These are phyloP conservation scores for Tilletia indica DNA, from an alignment of 1,284 basidiomycete genomes.

Conservation along the genomic window DNA sequence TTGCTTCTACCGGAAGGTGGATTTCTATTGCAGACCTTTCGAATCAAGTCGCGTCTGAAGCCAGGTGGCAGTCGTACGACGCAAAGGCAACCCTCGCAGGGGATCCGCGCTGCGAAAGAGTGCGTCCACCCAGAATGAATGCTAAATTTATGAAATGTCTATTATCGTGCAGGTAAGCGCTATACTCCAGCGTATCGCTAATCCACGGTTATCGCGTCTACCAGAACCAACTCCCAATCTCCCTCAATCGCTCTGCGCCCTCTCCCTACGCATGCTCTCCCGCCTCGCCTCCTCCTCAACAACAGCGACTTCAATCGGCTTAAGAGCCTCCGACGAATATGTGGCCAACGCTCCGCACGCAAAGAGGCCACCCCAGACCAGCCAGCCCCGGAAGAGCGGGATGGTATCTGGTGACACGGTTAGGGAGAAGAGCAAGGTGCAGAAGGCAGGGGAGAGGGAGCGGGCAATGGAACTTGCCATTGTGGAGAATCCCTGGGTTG, in stretches of 20 bases:
- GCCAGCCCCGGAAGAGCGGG: conserved; percentile 28
- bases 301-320: conserved; percentile 5
- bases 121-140: too few relatives aligned
- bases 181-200: too few relatives aligned
- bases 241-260: neutral
- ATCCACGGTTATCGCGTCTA: too few relatives aligned
- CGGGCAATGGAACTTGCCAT: conserved; percentile 33
- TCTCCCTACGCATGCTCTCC: neutral
- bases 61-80: too few relatives aligned
- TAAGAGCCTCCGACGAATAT: neutral
- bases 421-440: conserved; percentile 38
- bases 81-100: too few relatives aligned
- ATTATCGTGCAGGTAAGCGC: too few relatives aligned
- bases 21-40: too few relatives aligned
- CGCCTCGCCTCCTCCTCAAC: conserved; percentile 24
- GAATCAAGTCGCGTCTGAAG: too few relatives aligned
- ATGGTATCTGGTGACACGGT: conserved; percentile 22
- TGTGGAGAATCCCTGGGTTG: conserved; percentile 29
- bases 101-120: too few relatives aligned
- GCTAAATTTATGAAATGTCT: too few relatives aligned
- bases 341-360: conserved; percentile 25
- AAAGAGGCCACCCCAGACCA: conserved; percentile 26
- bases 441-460: conserved; percentile 32
- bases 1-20: too few relatives aligned
- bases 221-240: too few relatives aligned